These are phyloP conservation scores for Leptomonas pyrrhocoris DNA, from an alignment of 208 protist genomes.

Conservation along the genomic window DNA sequence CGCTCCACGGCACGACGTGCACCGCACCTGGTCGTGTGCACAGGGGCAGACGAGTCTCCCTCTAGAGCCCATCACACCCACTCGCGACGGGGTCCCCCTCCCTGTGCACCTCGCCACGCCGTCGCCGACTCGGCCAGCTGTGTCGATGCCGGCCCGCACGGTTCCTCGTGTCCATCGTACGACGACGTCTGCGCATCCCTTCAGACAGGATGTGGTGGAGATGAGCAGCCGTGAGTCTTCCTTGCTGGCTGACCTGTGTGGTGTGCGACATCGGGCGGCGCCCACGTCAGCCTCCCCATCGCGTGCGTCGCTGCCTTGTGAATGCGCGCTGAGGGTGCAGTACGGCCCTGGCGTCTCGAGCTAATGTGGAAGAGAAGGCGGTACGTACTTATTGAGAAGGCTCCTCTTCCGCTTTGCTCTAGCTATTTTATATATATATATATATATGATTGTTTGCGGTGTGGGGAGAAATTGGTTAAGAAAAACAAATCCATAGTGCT, in stretches of 20 bases:
- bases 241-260: slow-evolving; percentile 12
- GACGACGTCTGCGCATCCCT: too few species aligned
- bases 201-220: background rate
- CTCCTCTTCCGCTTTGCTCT: too few species aligned
- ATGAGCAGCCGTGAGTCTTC: slow-evolving; percentile 16
- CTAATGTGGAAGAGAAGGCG: background rate
- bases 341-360: slow-evolving; percentile 19
- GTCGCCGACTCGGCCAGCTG: background rate
- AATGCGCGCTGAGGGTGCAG: slow-evolving; percentile 4
- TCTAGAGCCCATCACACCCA: background rate
- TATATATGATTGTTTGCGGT: background rate
- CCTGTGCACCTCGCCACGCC: background rate
- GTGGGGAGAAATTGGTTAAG: background rate
- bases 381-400: too few species aligned
- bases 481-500: background rate
- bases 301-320: background rate
- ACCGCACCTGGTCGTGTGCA: background rate
- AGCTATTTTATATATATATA: background rate
- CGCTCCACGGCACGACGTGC: background rate
- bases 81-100: background rate
- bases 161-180: background rate
- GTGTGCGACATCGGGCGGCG: background rate
- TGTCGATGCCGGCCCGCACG: too few species aligned
- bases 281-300: background rate
- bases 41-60: slow-evolving; percentile 7